Base-by-base conservation (phyloP, 2,329 filamentous ascomycete species). In the Aureobasidium sp. region DNA sequence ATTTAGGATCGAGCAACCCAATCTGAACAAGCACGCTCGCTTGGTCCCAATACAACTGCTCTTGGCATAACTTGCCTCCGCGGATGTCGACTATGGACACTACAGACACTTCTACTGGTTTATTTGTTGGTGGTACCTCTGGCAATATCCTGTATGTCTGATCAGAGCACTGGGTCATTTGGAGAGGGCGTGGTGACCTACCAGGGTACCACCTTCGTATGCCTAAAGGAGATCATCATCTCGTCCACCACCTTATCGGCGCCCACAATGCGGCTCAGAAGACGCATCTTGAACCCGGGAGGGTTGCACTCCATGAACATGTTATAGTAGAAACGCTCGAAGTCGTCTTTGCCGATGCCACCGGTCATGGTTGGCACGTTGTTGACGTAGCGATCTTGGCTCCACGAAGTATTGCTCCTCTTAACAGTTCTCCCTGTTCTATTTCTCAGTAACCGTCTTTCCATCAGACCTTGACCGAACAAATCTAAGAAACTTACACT, bases 31-130 rank as follows among this genome's bases (percentile, higher is more conserved):
- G 71, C 5, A 84, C 82, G 37, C 76, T 81, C 1, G 83, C 82
- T 65, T 85, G 82, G 62, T 85, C 82, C 82, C 82, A 85, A 66
- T 84, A 84, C 63, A 84, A 74, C 64, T 83, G 81, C 68, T 85
- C 82, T 1, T 80, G 79, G 58, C 77, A 79, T 17, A 85, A 70
- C 66, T 79, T 81, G 0, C 79, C 81, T 0, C 78, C 81, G 37
- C 80, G 75, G 17, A 84, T 72, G 42, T 76, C 76, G 5, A 85
- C 81, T 12, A 86, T 77, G 59, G 79, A 82, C 31, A 85, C 81
- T 36, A 85, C 68, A 2, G 82, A 75, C 27, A 86, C 74, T 66
- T 85, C 78, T 2, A 85, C 81, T n/a, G 72, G 71, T 62, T 80
- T 82, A 64, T 80, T 74, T 2, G 83, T 86, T 5, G 83, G 76